Evolutionary conservation across 2,329 filamentous ascomycete species (phyloP).

Genomic region (Arthrobotrys sinensis): DNA sequence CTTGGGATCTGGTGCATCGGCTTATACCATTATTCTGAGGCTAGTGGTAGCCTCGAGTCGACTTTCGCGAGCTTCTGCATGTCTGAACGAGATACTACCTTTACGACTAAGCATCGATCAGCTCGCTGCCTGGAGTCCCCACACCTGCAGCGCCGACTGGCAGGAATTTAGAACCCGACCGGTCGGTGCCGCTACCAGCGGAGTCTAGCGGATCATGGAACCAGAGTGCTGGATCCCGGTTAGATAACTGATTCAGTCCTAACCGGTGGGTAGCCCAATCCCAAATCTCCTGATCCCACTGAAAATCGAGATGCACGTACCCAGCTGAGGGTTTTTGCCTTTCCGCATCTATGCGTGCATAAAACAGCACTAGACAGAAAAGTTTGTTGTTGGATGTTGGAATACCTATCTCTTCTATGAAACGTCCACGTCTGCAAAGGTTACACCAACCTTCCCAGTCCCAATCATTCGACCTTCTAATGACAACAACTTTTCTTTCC

Average conservation of each 20-base stretch:
- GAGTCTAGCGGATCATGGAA: constrained; percentile 3
- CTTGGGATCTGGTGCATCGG: not conserved
- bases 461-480: not conserved
- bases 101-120: not conserved
- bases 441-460: constrained; percentile 39
- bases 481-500: too few species aligned
- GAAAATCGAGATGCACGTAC: constrained; percentile 2
- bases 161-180: not conserved
- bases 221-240: constrained; percentile 3
- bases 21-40: not conserved
- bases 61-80: not conserved
- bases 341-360: constrained; percentile 10
- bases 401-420: constrained; percentile 24
- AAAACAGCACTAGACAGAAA: too few species aligned
- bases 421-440: constrained; percentile 39
- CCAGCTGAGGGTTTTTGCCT: not conserved
- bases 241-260: not conserved
- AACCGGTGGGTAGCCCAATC: too few species aligned
- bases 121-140: not conserved
- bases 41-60: constrained; percentile 6
- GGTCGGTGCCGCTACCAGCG: constrained; percentile 16
- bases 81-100: not conserved
- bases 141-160: not conserved
- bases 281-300: not conserved
- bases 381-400: constrained; percentile 45